Evolutionary conservation across 179 eudicot genomes (phyloP).

Genomic region (Corrigiola litoralis): DNA sequence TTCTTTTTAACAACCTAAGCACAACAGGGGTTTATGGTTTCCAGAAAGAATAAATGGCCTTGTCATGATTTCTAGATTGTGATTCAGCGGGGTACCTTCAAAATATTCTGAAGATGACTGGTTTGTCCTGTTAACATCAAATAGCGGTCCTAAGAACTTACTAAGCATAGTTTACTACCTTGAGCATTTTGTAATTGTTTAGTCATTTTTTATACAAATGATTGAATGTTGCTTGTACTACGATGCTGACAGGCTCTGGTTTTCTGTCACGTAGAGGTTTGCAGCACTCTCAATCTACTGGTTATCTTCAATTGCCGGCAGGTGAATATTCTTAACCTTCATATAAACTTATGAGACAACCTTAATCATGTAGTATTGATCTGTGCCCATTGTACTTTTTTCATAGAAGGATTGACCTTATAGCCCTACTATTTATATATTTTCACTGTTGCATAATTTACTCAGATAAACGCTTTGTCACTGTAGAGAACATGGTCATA

Average conservation of each 20-base stretch:
- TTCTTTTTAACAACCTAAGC: no score
- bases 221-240: constrained; percentile 5
- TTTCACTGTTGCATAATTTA: neutral
- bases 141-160: neutral
- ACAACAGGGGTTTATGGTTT: no score
- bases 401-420: neutral
- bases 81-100: neutral
- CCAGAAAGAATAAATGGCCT: no score
- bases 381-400: neutral
- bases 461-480: no score
- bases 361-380: neutral
- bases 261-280: constrained; percentile 42
- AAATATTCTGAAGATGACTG: no score
- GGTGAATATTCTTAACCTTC: constrained; percentile 27
- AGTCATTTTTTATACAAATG: neutral
- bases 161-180: neutral
- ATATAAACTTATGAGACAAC: neutral
- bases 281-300: constrained; percentile 25
- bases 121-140: no score
- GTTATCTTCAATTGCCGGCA: constrained; percentile 34
- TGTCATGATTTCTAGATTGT: no score
- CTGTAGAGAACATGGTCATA: no score
- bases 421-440: neutral
- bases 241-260: constrained; percentile 22
- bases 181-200: neutral